Base-by-base conservation (phyloP, 495 filamentous ascomycete species). In the Chaetomium fimeti region DNA sequence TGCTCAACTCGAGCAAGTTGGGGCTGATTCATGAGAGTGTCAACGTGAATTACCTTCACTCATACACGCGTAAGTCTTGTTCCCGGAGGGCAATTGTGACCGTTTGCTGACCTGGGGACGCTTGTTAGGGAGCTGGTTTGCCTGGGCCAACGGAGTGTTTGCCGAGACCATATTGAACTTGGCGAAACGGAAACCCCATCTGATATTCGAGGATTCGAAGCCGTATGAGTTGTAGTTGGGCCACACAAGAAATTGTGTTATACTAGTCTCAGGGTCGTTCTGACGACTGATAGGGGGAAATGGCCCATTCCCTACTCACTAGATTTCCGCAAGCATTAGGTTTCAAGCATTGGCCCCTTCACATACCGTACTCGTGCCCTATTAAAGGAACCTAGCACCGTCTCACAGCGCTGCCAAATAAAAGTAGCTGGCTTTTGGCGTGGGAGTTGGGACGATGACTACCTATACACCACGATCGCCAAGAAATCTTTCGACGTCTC, bases 121-220 rank as follows among this genome's bases (percentile, higher is more conserved):
- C 32, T 22, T 36, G n/a, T 28, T 49, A 88, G 85, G 90, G 60
- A 89, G 88, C 62, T 98, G 94, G 94, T 98, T 98, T 74, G 91
- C 94, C 15, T 98, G 93, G 94, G 94, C 94, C 20, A 98, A 98
- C 69, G 93, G 91, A 0, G 91, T 99, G 36, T 98, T 95, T 76
- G 90, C 93, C 15, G 90, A 95, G 78, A 96, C 93, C 6, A 90
- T 99, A 56, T 77, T 99, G 29, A 90, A 97, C 77, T 71, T 98
- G 58, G 94, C 92, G 0, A 84, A 85, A 69, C 79, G 93, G 75
- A 91, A 91, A 75, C 94, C 95, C 16, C 83, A 94, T 76, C 72
- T 99, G 64, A 85, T 99, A 48, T 97, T 99, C 74, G 87, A 84
- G 64, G 84, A 81, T n/a, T 72, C 76, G 20, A 67, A 63, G 57